phyloP scores from a whole-genome alignment of 2,329 filamentous ascomycete species.

The Ophiocordyceps camponoti-floridani region DNA sequence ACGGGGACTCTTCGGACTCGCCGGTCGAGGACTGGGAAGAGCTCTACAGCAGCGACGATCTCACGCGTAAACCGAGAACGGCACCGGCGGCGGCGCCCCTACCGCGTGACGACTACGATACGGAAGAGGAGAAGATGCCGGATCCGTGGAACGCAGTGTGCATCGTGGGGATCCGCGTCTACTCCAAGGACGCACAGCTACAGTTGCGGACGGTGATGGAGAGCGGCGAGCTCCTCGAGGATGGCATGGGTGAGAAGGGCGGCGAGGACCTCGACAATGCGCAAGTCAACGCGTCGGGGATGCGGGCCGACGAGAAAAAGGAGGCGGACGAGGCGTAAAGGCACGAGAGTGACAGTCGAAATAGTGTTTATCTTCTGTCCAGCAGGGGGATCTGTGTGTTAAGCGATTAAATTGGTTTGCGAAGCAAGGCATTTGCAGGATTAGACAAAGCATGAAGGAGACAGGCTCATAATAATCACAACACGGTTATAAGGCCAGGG shows the following conservation, averaged over 20 bases:
- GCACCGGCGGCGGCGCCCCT: slow-evolving; percentile 16
- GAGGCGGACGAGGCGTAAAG: neutral
- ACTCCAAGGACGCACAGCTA: slow-evolving; percentile 36
- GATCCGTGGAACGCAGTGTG: slow-evolving; percentile 46
- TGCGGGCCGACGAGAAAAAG: slow-evolving; percentile 9
- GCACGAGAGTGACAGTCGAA: neutral
- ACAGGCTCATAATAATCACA: too few relatives aligned
- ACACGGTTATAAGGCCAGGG: too few relatives aligned
- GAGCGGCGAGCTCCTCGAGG: slow-evolving; percentile 32
- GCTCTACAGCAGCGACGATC: slow-evolving; percentile 40
- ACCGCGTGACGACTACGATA: slow-evolving; percentile 24
- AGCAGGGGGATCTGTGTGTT: neutral
- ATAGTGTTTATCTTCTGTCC: too few relatives aligned
- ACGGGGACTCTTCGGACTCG: slow-evolving; percentile 39
- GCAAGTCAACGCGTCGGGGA: slow-evolving; percentile 34
- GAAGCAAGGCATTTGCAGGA: neutral
- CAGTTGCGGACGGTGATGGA: slow-evolving; percentile 38
- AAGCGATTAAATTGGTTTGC: neutral
- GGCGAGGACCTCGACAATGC: slow-evolving; percentile 37
- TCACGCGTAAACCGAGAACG: slow-evolving; percentile 30
- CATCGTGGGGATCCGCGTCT: slow-evolving; percentile 42
- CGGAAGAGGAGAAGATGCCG: slow-evolving; percentile 36
- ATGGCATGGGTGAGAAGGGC: slow-evolving; percentile 38
- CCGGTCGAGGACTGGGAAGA: slow-evolving; percentile 42
- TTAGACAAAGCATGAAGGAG: too few relatives aligned